These are phyloP conservation scores for Helianthus annuus DNA, from an alignment of 129 eudicot species.

Conservation along the genomic window HanXRQr2.0-SUNRISE NC_035448.2:129612489-129612988, in stretches of 20 bases:
- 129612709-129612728: conserved; percentile 68
- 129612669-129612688: conserved; percentile 53
- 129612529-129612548: not conserved
- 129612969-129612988: conserved; percentile 39
- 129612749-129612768: conserved; percentile 81
- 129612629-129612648: conserved; percentile 81
- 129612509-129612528: not conserved
- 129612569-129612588: not conserved
- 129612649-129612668: conserved; percentile 44
- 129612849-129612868: conserved; percentile 48
- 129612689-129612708: conserved; percentile 54
- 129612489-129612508: not conserved
- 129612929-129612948: conserved; percentile 75
- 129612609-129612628: conserved; percentile 56
- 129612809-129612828: conserved; percentile 78
- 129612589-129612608: not conserved
- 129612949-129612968: conserved; percentile 35
- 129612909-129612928: conserved; percentile 56
- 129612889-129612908: conserved; percentile 59
- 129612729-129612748: conserved; percentile 44
- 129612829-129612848: conserved; percentile 58
- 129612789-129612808: conserved; percentile 88
- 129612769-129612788: conserved; percentile 73
- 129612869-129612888: conserved; percentile 56
- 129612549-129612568: not conserved